Percentiles rank a stretch among this genome's conserved stretches.
phyloP scores from a whole-genome alignment of 73 alveolate species.

The Paramecium caudatum region DNA sequence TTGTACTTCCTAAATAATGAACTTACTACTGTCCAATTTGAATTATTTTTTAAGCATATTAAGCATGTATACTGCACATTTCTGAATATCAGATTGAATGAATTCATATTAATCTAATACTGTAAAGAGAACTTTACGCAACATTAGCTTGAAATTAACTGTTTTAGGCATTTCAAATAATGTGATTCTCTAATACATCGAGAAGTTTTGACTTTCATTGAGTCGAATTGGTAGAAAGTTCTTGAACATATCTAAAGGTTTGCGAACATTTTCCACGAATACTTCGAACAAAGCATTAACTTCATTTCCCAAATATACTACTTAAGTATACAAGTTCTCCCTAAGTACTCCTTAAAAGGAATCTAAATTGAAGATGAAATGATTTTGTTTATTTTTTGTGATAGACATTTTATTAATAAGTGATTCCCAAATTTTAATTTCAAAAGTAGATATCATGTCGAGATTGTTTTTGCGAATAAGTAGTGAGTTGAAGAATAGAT shows the following conservation, averaged over 20 bases:
- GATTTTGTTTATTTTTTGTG: neutral
- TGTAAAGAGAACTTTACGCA: neutral
- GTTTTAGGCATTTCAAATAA: conserved; percentile 40
- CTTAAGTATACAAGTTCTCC: neutral
- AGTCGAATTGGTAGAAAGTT: conserved; percentile 11
- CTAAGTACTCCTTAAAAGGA: conserved; percentile 36
- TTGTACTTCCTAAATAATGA: neutral
- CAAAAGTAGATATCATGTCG: conserved; percentile 39
- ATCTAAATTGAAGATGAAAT: conserved; percentile 21
- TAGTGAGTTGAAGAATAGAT: conserved; percentile 5
- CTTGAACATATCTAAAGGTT: conserved; percentile 37
- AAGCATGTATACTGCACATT: conserved; percentile 49
- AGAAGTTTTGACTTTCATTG: conserved; percentile 26
- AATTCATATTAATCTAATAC: conserved; percentile 47
- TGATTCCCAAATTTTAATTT: conserved; percentile 62
- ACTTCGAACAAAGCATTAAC: conserved; percentile 47
- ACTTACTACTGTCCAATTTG: neutral
- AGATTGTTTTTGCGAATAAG: conserved; percentile 40
- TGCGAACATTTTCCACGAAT: neutral
- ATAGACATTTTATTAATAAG: conserved; percentile 24
- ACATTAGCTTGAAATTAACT: conserved; percentile 40
- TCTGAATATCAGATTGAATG: neutral
- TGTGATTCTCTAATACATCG: conserved; percentile 29
- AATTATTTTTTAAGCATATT: conserved; percentile 23
- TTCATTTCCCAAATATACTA: conserved; percentile 63